Evolutionary conservation across 2,329 filamentous ascomycete species (phyloP), one percentile per base, ranked within the genome.

Genomic region (Nothomitra cinnamomea): DNA sequence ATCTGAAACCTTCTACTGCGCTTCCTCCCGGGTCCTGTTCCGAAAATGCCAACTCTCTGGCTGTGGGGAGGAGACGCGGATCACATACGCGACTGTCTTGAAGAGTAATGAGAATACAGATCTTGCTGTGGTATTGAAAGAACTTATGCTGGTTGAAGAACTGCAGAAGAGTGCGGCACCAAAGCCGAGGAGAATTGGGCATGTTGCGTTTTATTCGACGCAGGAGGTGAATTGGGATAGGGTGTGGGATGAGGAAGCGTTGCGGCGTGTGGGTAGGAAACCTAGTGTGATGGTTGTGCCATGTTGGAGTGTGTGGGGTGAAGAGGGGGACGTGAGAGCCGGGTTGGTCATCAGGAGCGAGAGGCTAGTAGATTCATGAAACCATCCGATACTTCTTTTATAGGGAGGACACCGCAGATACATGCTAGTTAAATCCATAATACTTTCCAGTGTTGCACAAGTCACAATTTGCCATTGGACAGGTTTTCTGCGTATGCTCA

Each of bases 231-330:
- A 22, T 15, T 49, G 45, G 45, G 45, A 49, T 12, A 13, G n/a
- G n/a, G 45, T 28, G 6, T 49, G 45, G 45, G 19, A 19, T 24
- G 10, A 21, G 5, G 21, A 24, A 10, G 12, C n/a, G 13, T 24
- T 22, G 32, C 24, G 25, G 13, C 15, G 36, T 35, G 57, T 3
- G 54, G 57, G 24, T 55, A 56, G 3, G 49, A 65, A 62, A 60
- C 54, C 57, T 12, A 64, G 63, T 24, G 19, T n/a, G 47, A 7
- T 69, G 70, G 54, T 58, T 40, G 58, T 72, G 22, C 70, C 70
- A 8, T 71, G 68, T 58, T 63, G 60, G 55, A 64, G 64, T 40
- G 61, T 71, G 36, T 72, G 68, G 66, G 68, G 67, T 3, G 53
- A 56, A 17, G 55, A 62, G 45, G 69, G 66, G 21, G 57, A 56